Evolutionary conservation across 1,284 basidiomycete species (phyloP), one percentile per base, ranked within the genome.

Genomic region (Fistulinella staudtii): DNA sequence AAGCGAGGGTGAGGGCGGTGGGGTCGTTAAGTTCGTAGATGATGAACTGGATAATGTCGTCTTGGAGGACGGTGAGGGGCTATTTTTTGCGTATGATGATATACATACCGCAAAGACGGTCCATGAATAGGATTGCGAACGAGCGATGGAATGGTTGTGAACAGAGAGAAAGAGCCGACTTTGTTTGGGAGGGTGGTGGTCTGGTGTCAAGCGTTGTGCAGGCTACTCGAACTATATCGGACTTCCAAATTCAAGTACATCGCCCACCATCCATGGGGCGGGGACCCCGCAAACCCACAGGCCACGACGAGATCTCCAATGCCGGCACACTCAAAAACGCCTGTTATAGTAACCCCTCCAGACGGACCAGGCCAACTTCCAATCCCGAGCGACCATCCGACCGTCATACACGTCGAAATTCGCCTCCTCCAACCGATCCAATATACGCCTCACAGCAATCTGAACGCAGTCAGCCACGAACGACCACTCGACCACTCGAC

Each of bases 371-470:
- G 93, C 84, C 51, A 96, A 69, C 67, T 77, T 82, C 89, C 93
- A 96, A 61, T 91, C 86, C 60, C 81, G 77, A 53, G 75, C 64
- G 64, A 83, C 83, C 53, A 95, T 59, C 49, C 74, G 71, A 7
- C 80, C 74, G 49, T 85, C 69, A 66, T 93, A 96, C 14, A 80
- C 88, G 63, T 96, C 79, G 70, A 96, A 97, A 62, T 89, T 80
- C 45, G 74, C 76, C 39, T 75, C 73, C 62, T 95, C 89, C 45
- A 97, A 69, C 39, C 85, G 75, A 50, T 73, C 69, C 34, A 97
- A 73, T 66, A 85, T 91, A 35, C 76, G 77, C 50, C 78, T 75
- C 18, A 88, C 80, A 4, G 92, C 86, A 18, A 93, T 76, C 87
- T 93, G 41, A 47, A 41, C 39, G 36, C 46, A 35, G 34, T 61